Evolutionary conservation across 345 rosid genomes (phyloP).

Genomic region (Stellera chamaejasme): DNA sequence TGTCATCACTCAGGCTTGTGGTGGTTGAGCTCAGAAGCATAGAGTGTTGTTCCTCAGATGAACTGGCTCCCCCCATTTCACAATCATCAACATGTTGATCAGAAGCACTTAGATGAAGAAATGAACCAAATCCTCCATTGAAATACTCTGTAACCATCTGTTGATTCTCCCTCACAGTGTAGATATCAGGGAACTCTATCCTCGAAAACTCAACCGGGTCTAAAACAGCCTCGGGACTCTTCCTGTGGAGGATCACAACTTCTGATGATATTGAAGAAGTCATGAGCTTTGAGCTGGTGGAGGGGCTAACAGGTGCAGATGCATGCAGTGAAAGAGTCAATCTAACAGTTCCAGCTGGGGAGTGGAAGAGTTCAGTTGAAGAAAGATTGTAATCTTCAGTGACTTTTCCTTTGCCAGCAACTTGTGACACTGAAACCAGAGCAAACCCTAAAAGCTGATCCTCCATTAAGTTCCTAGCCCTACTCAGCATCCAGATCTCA

Average conservation of each 20-base stretch:
- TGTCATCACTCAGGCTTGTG: conserved; percentile 67
- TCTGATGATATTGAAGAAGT: conserved; percentile 77
- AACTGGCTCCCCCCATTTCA: conserved; percentile 42
- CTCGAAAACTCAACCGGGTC: conserved; percentile 71
- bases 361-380: conserved; percentile 90
- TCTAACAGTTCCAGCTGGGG: conserved; percentile 83
- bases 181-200: conserved; percentile 83
- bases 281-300: conserved; percentile 10
- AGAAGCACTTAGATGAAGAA: conserved; percentile 64
- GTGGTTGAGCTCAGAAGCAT: conserved; percentile 61
- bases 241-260: conserved; percentile 66
- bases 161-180: conserved; percentile 58
- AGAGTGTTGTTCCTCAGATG: conserved; percentile 33
- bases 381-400: conserved; percentile 70
- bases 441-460: conserved; percentile 93
- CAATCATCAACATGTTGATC: conserved; percentile 32
- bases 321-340: conserved; percentile 52
- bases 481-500: conserved; percentile 95
- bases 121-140: conserved; percentile 44
- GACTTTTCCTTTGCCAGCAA: conserved; percentile 58
- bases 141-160: conserved; percentile 75
- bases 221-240: conserved; percentile 32
- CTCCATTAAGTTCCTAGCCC: conserved; percentile 78
- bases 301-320: conserved; percentile 21
- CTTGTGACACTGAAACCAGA: conserved; percentile 63